Conservation (phyloP, 768 basidiomycete species). For the Royoungia palumana region DNA sequence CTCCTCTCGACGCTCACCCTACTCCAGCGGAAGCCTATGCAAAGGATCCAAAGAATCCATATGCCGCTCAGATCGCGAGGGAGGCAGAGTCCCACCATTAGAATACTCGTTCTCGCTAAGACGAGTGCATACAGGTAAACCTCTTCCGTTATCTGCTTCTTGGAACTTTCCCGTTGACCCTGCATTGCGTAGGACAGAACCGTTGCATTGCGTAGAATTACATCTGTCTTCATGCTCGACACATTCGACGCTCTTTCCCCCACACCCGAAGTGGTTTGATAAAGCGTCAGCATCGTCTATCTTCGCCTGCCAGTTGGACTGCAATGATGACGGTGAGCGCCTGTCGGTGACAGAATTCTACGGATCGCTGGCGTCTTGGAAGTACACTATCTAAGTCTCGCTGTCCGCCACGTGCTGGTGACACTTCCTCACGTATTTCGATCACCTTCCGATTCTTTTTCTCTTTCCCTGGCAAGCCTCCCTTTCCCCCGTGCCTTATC, state of each 20-base stretch:
- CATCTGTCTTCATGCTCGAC: conserved; percentile 5
- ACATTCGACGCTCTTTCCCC: not conserved
- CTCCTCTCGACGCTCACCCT: not conserved
- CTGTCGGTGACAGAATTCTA: too few species aligned
- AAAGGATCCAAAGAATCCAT: conserved; percentile 80
- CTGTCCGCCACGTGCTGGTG: not conserved
- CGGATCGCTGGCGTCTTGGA: not conserved
- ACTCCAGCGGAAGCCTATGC: conserved; percentile 59
- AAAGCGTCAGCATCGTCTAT: too few species aligned
- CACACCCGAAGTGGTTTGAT: not conserved
- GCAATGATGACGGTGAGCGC: not conserved
- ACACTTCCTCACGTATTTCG: not conserved
- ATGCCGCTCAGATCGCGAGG: conserved; percentile 72
- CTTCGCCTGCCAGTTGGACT: too few species aligned
- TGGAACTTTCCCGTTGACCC: not conserved
- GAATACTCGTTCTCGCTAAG: not conserved
- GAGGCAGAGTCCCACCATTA: conserved; percentile 48
- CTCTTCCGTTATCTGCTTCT: not conserved
- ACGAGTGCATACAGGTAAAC: not conserved
- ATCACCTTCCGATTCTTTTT: conserved; percentile 25
- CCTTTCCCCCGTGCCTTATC: conserved; percentile 75
- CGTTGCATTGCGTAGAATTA: conserved; percentile 17
- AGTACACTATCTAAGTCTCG: not conserved
- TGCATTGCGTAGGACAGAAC: conserved; percentile 8
- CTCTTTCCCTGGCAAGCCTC: conserved; percentile 61